Evolutionary conservation across 345 rosid species (phyloP).

Genomic region (Sonneratia alba): DNA sequence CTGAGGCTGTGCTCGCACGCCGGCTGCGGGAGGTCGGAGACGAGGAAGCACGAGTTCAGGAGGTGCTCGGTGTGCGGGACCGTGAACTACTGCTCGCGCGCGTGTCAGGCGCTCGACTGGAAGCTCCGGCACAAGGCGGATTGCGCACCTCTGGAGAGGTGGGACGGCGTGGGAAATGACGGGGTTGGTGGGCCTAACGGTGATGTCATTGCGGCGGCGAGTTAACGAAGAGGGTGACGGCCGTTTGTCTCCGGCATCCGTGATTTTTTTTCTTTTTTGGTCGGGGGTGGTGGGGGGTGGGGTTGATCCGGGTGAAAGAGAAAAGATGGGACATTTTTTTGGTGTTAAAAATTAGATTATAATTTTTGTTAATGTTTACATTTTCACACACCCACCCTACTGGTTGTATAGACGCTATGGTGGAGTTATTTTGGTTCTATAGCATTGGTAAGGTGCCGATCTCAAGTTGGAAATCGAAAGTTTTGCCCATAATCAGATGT

Average conservation of each 20-base stretch:
- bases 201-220: constrained; percentile 3
- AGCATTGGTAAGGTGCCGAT: too few species aligned
- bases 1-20: constrained; percentile 72
- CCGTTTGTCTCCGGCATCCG: background rate
- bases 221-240: constrained; percentile 1
- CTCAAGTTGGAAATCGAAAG: too few species aligned
- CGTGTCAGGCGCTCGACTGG: constrained; percentile 97
- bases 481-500: too few species aligned
- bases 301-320: too few species aligned
- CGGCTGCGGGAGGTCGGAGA: constrained; percentile 88
- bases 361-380: too few species aligned
- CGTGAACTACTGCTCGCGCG: constrained; percentile 93
- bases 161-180: constrained; percentile 36
- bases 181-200: constrained; percentile 11
- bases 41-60: constrained; percentile 82
- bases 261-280: background rate
- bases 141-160: constrained; percentile 59
- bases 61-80: constrained; percentile 90
- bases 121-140: constrained; percentile 75
- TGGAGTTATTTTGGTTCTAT: too few species aligned
- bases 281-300: too few species aligned
- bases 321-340: background rate
- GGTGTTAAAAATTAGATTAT: too few species aligned
- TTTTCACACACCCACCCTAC: too few species aligned
- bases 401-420: too few species aligned